Base-by-base conservation (phyloP, 805 yeast species). In the Wickerhamomyces pijperi region DNA sequence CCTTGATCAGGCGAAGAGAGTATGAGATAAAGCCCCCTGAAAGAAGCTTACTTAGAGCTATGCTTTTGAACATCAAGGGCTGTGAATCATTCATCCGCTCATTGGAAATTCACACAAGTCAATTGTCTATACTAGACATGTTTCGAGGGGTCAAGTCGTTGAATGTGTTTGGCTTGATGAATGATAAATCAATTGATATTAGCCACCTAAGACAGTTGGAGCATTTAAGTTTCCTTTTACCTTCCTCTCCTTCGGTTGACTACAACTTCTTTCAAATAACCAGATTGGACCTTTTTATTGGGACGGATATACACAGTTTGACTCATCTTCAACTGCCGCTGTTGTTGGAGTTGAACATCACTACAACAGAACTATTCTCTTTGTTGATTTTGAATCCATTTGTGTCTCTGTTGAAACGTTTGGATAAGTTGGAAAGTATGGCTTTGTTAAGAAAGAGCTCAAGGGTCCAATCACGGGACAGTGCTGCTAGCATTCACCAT, bases 221-320 rank as follows among this genome's bases (percentile, higher is more conserved):
- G 5, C 47, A 39, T 36, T 29, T 50, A 14, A 50, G 51, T 2
- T 5, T 44, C 4, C 11, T 32, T 5, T 15, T 45, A 5, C 32
- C 46, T 0, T 16, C 39, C 1, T 17, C 20, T 3, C 3, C 11
- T 15, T 16, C 37, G 4, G n/a, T 21, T 25, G 2, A n/a, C 16
- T 39, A 32, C 18, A 19, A 28, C 3, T 21, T 32, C 11, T 3
- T 14, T 1, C 5, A 20, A 2, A 8, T 46, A 4, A 35, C 20
- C 19, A 39, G 50, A 32, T 39, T 46, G 16, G 50, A 46, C 25
- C 35, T 46, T 5, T 33, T 46, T 16, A 19, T 46, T 12, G 39
- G 36, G 17, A 25, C 43, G 2, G 42, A 44, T 20, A 25, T 15
- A 7, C 21, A 17, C 20, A 16, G 19, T 20, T 18, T 45, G 2